A percentile compares a stretch with the other conserved stretches of the same genome.
Evolutionary conservation across 2,329 filamentous ascomycete species (phyloP).

Genomic region (Ceratocystiopsis brevicomis): DNA sequence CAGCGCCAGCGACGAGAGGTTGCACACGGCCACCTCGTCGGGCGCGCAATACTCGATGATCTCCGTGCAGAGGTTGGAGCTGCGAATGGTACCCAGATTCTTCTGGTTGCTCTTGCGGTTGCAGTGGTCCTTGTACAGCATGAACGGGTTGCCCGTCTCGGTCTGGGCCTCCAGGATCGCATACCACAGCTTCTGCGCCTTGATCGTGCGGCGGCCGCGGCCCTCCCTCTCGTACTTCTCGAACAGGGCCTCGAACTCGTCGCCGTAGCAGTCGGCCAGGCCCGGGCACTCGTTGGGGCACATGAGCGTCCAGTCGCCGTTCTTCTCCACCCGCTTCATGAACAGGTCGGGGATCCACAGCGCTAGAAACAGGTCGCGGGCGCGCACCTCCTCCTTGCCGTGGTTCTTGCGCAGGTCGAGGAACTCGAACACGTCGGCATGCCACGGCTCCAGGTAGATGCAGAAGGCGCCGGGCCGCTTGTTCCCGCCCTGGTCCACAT

Average conservation of each 20-base stretch:
- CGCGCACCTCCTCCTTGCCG: conserved; percentile 93
- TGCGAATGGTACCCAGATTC: conserved; percentile 95
- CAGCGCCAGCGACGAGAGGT: conserved; percentile 83
- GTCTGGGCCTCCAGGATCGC: conserved; percentile 95
- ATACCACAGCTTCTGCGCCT: conserved; percentile 99
- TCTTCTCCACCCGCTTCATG: conserved; percentile 98
- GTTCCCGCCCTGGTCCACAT: conserved; percentile 97
- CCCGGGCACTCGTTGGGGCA: conserved; percentile 93
- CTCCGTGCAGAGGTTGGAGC: conserved; percentile 97
- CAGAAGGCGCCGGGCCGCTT: conserved; percentile 97
- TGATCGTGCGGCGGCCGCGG: conserved; percentile 74
- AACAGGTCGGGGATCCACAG: conserved; percentile 98
- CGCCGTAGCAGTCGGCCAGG: conserved; percentile 88
- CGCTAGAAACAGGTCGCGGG: conserved; percentile 91
- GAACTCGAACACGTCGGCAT: conserved; percentile 93
- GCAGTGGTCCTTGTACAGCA: conserved; percentile 97
- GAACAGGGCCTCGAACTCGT: conserved; percentile 91
- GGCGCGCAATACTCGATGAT: conserved; percentile 95
- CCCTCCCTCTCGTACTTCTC: conserved; percentile 80
- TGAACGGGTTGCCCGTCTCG: conserved; percentile 97
- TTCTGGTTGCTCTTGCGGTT: conserved; percentile 99
- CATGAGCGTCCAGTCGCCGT: conserved; percentile 93
- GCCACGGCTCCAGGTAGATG: conserved; percentile 98
- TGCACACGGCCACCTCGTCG: conserved; percentile 97
- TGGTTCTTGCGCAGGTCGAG: conserved; percentile 98